A percentile compares a stretch with the other conserved stretches of the same genome.
These are phyloP conservation scores for Purpureocillium takamizusanense DNA, from an alignment of 2,329 filamentous ascomycete species.

Conservation along the genomic window DNA sequence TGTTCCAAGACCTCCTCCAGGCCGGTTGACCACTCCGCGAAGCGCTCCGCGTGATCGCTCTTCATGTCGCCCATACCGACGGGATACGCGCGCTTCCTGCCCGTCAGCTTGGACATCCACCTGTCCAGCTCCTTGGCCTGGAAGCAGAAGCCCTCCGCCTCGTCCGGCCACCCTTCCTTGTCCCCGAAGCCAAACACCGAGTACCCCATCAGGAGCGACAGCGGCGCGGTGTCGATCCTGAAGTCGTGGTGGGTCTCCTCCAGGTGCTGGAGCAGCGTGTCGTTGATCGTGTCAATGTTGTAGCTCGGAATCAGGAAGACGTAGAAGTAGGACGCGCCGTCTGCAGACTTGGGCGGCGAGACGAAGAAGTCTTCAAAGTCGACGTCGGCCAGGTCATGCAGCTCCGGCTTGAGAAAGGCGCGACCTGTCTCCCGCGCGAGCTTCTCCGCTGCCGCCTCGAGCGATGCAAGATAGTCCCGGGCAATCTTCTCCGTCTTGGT, in stretches of 20 bases:
- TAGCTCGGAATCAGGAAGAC: slow-evolving; percentile 81
- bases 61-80: slow-evolving; percentile 83
- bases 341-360: slow-evolving; percentile 53
- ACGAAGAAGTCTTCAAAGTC: slow-evolving; percentile 94
- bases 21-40: slow-evolving; percentile 72
- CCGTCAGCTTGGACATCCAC: slow-evolving; percentile 95
- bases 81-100: slow-evolving; percentile 76
- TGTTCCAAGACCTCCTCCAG: slow-evolving; percentile 60
- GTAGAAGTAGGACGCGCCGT: slow-evolving; percentile 64
- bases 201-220: slow-evolving; percentile 72
- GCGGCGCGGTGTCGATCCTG: slow-evolving; percentile 80
- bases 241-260: slow-evolving; percentile 95
- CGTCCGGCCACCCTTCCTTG: slow-evolving; percentile 82
- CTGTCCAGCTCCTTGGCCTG: slow-evolving; percentile 85
- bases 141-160: slow-evolving; percentile 84
- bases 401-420: slow-evolving; percentile 46
- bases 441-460: slow-evolving; percentile 43
- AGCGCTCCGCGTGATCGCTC: slow-evolving; percentile 53
- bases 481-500: slow-evolving; percentile 72
- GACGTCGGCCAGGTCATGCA: slow-evolving; percentile 73
- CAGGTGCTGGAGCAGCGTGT: slow-evolving; percentile 78
- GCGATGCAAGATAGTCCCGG: slow-evolving; percentile 46
- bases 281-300: slow-evolving; percentile 88
- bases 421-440: slow-evolving; percentile 29
- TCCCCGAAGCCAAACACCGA: slow-evolving; percentile 93